phyloP scores from a whole-genome alignment of 371 early-diverging fungal species.

The Mortierella sp. region DNA sequence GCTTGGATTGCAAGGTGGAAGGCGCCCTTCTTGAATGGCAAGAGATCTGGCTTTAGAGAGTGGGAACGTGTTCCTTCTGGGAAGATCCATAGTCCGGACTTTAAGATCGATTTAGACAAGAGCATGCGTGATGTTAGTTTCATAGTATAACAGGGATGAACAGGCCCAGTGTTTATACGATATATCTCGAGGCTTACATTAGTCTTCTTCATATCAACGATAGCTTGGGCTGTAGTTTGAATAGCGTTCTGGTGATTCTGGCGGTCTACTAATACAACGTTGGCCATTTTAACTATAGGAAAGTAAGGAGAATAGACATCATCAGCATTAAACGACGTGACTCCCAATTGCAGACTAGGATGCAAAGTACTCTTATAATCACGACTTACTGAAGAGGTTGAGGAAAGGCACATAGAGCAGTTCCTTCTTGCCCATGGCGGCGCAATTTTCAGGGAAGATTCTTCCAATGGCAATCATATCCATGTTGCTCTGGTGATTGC shows the following conservation, averaged over 20 bases:
- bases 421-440: conserved; percentile 85
- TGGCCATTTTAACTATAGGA: conserved; percentile 74
- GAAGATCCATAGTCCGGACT: conserved; percentile 88
- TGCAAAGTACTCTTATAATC: no score
- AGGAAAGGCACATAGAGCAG: conserved; percentile 87
- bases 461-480: conserved; percentile 82
- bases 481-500: conserved; percentile 91
- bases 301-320: background rate
- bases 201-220: conserved; percentile 77
- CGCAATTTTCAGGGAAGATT: conserved; percentile 77
- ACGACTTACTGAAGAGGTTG: conserved; percentile 88
- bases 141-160: background rate
- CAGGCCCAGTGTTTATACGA: no score
- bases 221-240: conserved; percentile 82
- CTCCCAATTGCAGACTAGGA: background rate
- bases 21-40: conserved; percentile 95
- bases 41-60: conserved; percentile 74
- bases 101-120: background rate
- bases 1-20: conserved; percentile 94
- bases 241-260: conserved; percentile 84
- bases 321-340: background rate
- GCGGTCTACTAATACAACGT: conserved; percentile 91
- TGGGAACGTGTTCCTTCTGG: conserved; percentile 96
- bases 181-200: conserved; percentile 63
- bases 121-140: background rate